Conservation (phyloP, 352 stramenopile genomes). For the Globisporangium acanthophoron region DNA sequence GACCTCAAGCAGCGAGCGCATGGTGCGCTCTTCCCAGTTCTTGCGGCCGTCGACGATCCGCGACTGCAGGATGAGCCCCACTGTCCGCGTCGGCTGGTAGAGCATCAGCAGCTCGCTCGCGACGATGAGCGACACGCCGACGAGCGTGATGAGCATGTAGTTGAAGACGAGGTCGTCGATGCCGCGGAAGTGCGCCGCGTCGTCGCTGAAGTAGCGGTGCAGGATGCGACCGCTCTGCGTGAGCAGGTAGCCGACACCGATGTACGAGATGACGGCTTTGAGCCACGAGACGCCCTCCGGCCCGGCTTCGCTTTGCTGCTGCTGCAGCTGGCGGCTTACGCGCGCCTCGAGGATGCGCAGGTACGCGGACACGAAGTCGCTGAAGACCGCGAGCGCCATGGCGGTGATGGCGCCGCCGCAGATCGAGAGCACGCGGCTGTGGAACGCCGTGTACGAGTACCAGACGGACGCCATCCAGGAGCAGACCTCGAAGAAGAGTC, state of each 20-base stretch:
- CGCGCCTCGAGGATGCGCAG: slow-evolving; percentile 43
- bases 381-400: slow-evolving; percentile 36
- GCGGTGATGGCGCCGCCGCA: slow-evolving; percentile 30
- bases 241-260: slow-evolving; percentile 63
- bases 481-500: slow-evolving; percentile 62
- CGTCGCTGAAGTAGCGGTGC: slow-evolving; percentile 35
- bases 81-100: slow-evolving; percentile 52
- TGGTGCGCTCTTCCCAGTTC: slow-evolving; percentile 59
- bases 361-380: slow-evolving; percentile 56
- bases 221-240: slow-evolving; percentile 40
- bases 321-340: slow-evolving; percentile 25
- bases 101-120: slow-evolving; percentile 71
- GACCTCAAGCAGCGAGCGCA: slow-evolving; percentile 58
- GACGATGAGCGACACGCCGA: slow-evolving; percentile 70
- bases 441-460: slow-evolving; percentile 59
- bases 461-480: slow-evolving; percentile 68
- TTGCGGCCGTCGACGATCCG: slow-evolving; percentile 60
- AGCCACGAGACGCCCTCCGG: slow-evolving; percentile 54
- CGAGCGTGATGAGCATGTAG: slow-evolving; percentile 67
- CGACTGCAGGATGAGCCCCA: slow-evolving; percentile 58
- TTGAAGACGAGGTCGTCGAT: slow-evolving; percentile 64
- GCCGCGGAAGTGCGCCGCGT: slow-evolving; percentile 24
- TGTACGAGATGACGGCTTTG: slow-evolving; percentile 60
- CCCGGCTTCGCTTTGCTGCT: slow-evolving; percentile 7
- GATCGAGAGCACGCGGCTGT: slow-evolving; percentile 42